Conservation (phyloP, 768 basidiomycete species). For the Psilocybe tampanensis region DNA sequence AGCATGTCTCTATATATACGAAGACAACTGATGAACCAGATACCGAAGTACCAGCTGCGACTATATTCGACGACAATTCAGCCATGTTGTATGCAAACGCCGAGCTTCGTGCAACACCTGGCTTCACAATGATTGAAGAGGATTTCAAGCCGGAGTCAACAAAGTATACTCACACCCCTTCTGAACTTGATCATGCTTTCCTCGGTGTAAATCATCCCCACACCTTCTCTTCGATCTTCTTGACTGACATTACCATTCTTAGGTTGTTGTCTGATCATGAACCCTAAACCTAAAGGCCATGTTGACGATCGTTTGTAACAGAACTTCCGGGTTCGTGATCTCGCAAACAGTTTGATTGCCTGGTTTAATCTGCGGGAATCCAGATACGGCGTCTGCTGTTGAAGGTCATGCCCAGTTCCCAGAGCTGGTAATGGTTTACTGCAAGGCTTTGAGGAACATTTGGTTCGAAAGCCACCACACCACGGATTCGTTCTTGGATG, state of each 20-base stretch:
- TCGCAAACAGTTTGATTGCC: background rate
- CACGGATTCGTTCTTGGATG: conserved; percentile 14
- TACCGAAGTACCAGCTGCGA: background rate
- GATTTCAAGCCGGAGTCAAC: background rate
- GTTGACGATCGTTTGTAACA: background rate
- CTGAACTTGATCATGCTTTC: background rate
- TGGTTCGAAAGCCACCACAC: background rate
- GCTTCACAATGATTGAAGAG: background rate
- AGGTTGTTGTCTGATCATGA: too few relatives aligned
- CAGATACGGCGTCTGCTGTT: background rate
- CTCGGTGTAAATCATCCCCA: background rate
- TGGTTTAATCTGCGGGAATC: background rate
- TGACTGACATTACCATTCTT: background rate
- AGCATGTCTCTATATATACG: background rate
- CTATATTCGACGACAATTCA: background rate
- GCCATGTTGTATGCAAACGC: background rate
- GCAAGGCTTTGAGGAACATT: background rate
- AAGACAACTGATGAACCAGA: background rate
- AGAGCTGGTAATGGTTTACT: background rate
- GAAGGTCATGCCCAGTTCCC: background rate
- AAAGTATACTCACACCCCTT: background rate
- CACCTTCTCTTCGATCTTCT: background rate
- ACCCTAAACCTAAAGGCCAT: background rate
- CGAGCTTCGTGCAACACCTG: background rate
- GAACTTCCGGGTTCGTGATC: background rate